A percentile compares a stretch with the other conserved stretches of the same genome.
Conservation (phyloP, 805 yeast species). For the Candida sphagnicola region DNA sequence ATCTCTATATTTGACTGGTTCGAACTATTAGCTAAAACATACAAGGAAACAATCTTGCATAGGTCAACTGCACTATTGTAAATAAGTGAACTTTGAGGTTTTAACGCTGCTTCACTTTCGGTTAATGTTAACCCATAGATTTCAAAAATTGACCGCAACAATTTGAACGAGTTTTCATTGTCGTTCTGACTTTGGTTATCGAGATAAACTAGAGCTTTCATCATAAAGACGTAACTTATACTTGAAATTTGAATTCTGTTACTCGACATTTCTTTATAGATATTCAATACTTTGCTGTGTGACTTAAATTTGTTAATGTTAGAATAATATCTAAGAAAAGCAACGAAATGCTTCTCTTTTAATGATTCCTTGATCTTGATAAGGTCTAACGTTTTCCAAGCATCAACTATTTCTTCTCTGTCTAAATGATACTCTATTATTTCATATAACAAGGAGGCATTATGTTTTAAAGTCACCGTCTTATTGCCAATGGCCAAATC, state of each 20-base stretch:
- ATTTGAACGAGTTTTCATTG: constrained; percentile 14
- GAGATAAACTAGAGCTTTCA: constrained; percentile 22
- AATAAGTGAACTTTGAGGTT: constrained; percentile 7
- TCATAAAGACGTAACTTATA: constrained; percentile 26
- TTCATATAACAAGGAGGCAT: constrained; percentile 18
- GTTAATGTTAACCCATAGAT: constrained; percentile 22
- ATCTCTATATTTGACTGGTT: constrained; percentile 17
- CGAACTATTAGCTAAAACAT: constrained; percentile 15
- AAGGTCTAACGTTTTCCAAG: constrained; percentile 16
- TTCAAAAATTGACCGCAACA: constrained; percentile 25
- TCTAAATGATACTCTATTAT: constrained; percentile 20
- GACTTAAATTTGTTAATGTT: constrained; percentile 13
- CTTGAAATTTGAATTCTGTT: constrained; percentile 20
- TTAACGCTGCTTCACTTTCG: constrained; percentile 2
- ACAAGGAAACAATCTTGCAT: constrained; percentile 23
- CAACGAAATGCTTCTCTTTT: constrained; percentile 24
- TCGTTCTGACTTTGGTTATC: constrained; percentile 13
- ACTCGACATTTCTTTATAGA: constrained; percentile 32
- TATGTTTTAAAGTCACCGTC: constrained; percentile 7
- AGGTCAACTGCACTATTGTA: constrained; percentile 16
- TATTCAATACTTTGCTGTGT: constrained; percentile 20
- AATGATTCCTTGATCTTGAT: constrained; percentile 14
- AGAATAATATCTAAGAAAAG: constrained; percentile 23
- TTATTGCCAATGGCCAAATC: neutral
- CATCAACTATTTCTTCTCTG: constrained; percentile 13